Evolutionary conservation across 805 yeast genomes (phyloP), one percentile per base, ranked within the genome.

Genomic region (Starmerella sirachaensis): DNA sequence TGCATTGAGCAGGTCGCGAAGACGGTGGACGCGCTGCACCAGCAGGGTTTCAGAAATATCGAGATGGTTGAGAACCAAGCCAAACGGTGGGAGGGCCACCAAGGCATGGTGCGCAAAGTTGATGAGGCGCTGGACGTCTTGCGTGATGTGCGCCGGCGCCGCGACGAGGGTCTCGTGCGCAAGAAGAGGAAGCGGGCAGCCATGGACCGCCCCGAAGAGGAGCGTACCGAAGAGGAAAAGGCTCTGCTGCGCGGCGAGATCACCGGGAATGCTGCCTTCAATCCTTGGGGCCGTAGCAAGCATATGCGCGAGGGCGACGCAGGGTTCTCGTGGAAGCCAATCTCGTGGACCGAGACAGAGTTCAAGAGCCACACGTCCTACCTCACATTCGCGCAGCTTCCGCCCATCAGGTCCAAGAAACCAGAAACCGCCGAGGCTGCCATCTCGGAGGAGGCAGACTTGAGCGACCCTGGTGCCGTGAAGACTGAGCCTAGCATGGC

Each of bases 1-100:
- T 91, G 99, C 59, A 81, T 91, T 33, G 99, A 91, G 60, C 99
- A 91, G 62, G 98, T 91, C 3, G 78, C 78, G 41, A 78, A 81
- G 55, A 82, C 97, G 0, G 74, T 88, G 10, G 78, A 72, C 46
- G 78, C 81, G 0, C 62, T 91, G 41, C 76, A 78, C 48, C 69
- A 64, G 23, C 57, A 76, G 29, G 94, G 93, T 1, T 91, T 96
- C 94, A 68, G 71, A 5, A 69, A 72, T 13, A 75, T 91, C 17
- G 94, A 91, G 59, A 81, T 84, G 86, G 93, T 88, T 3, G 97
- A 88, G 55, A 76, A 85, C 33, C 77, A 79, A 29, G 83, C 86
- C 6, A 74, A 70, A 49, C 71, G 81, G 48, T 88, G 83, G 80
- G 97, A 86, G 57, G 82, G 93, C 11, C 76, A 93, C 50, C 78